Base-by-base conservation (phyloP, 306 rosid genomes). In the Lathyrus aphaca region DNA sequence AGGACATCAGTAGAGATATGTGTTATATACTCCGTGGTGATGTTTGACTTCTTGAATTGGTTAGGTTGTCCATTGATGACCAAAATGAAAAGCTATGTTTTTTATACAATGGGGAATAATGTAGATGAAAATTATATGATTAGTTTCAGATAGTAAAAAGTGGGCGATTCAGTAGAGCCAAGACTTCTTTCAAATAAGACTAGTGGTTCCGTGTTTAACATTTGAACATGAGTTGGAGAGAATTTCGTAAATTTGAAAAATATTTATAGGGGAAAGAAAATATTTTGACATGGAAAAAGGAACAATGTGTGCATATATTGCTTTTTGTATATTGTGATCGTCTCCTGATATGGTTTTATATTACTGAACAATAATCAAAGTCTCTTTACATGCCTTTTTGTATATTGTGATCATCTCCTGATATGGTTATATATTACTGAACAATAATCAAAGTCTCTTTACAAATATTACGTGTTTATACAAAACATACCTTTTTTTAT, bases 101-200 rank as follows among this genome's bases (percentile, higher is more conserved):
- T 35, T 60, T 37, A 60, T 16, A 15, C 14, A 4, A 35, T 11
- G 29, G 10, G 27, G 5, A 16, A 10, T 61, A 14, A 19, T 12
- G 29, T 38, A 38, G 48, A 61, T 61, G 46, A 61, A 60, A 61
- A 38, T 18, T 16, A 37, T 60, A 17, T 19, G 19, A 16, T 17
- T 58, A 38, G 10, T 37, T 7, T 38, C 39, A 17, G 16, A 61
- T 37, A 38, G 48, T 60, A 60, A 17, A 60, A 16, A 13, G 27
- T 17, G 17, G 45, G 29, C 1, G 10, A 30, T 30, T 30, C 3
- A 58, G 39, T 58, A n/a, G 64, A 58, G 64, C 43, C 64, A n/a
- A 32, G 64, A 49, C 56, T 49, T 17, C 55, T 49, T 48, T 48
- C 55, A 49, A 17, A 3, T 49, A 17, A 12, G 55, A 57, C 42